Evolutionary conservation across 2,329 filamentous ascomycete species (phyloP).

Genomic region (Macroventuria anomochaeta): DNA sequence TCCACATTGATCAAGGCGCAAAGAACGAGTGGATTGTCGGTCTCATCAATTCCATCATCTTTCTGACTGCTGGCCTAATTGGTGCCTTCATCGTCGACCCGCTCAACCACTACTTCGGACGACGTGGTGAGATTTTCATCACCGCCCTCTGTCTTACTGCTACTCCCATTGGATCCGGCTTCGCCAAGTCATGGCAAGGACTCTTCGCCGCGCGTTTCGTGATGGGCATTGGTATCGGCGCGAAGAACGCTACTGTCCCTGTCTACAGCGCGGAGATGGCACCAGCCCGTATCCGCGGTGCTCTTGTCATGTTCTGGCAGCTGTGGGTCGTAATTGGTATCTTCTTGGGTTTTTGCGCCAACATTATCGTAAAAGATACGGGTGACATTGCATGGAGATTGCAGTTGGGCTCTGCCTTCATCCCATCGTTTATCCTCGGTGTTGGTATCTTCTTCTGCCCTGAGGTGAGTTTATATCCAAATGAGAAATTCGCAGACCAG

Average conservation of each 20-base stretch:
- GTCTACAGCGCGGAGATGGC: slow-evolving; percentile 47
- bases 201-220: slow-evolving; percentile 46
- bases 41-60: slow-evolving; percentile 48
- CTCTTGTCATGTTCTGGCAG: slow-evolving; percentile 51
- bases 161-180: slow-evolving; percentile 48
- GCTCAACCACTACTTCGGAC: slow-evolving; percentile 48
- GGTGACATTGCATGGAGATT: slow-evolving; percentile 45
- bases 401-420: slow-evolving; percentile 49
- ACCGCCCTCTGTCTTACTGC: slow-evolving; percentile 45
- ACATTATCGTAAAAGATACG: slow-evolving; percentile 54
- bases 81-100: slow-evolving; percentile 35
- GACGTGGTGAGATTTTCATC: slow-evolving; percentile 48
- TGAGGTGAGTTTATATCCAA: slow-evolving; percentile 21
- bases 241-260: slow-evolving; percentile 44
- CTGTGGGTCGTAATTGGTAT: slow-evolving; percentile 50
- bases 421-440: slow-evolving; percentile 48
- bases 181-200: slow-evolving; percentile 47
- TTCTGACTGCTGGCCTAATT: slow-evolving; percentile 49
- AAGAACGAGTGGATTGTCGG: slow-evolving; percentile 42
- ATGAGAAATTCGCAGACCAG: background rate
- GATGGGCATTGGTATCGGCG: slow-evolving; percentile 46
- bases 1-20: slow-evolving; percentile 53
- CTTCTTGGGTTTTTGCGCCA: slow-evolving; percentile 57
- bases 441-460: slow-evolving; percentile 48
- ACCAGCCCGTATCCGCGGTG: slow-evolving; percentile 43